Conservation (phyloP, 805 yeast genomes). For the Yarrowia sp. region DNA sequence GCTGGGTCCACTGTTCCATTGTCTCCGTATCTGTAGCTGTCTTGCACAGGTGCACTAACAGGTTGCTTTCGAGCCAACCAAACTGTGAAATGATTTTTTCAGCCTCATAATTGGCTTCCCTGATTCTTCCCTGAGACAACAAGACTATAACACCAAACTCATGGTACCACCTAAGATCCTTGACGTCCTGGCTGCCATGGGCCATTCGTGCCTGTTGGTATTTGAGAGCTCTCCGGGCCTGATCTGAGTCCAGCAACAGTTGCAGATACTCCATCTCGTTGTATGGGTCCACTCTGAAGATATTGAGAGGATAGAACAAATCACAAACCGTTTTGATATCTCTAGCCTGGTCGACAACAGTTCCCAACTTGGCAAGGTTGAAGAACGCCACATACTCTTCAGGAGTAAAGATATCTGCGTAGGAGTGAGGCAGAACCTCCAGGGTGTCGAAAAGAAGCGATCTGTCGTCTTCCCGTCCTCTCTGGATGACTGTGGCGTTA, state of each 20-base stretch:
- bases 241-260: background rate
- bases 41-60: conserved; percentile 7
- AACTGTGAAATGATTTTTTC: background rate
- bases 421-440: background rate
- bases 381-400: conserved; percentile 20
- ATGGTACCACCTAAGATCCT: conserved; percentile 6
- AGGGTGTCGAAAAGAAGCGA: background rate
- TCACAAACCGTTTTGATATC: conserved; percentile 10
- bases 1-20: background rate
- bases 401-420: background rate
- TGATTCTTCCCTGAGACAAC: background rate
- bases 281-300: conserved; percentile 13
- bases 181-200: conserved; percentile 1
- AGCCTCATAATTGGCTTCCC: background rate
- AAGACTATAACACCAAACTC: conserved; percentile 6
- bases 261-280: conserved; percentile 24
- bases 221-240: background rate
- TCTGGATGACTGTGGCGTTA: background rate
- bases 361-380: conserved; percentile 14
- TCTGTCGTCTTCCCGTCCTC: background rate
- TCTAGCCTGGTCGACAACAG: background rate
- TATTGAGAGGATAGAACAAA: background rate
- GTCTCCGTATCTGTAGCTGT: background rate
- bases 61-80: conserved; percentile 16
- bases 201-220: background rate